Percentiles rank a stretch among this genome's conserved stretches.
Evolutionary conservation across 805 yeast species (phyloP).

Genomic region (Schizosaccharomyces osmophilus): DNA sequence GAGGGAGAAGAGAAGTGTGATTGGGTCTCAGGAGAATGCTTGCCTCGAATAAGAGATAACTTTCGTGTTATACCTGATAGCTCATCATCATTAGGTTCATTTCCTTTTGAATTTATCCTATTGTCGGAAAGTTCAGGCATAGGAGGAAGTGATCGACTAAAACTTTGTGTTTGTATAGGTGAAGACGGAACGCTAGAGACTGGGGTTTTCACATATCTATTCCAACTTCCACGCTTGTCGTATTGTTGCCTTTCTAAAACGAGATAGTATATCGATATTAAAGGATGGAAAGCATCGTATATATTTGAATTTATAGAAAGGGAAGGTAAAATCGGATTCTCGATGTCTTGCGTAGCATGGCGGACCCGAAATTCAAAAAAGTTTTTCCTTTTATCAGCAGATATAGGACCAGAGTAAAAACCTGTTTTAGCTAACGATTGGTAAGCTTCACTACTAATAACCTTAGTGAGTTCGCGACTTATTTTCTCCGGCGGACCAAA

Average conservation of each 20-base stretch:
- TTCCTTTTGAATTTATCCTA: too few species aligned
- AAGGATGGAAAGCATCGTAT: slow-evolving; percentile 25
- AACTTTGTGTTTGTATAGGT: background rate
- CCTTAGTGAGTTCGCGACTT: slow-evolving; percentile 26
- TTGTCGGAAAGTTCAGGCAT: background rate
- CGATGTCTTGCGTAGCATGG: background rate
- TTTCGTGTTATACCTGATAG: background rate
- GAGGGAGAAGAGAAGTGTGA: background rate
- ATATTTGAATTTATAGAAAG: background rate
- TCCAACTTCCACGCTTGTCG: background rate
- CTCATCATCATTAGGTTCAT: background rate
- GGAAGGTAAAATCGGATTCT: background rate
- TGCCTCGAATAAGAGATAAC: background rate
- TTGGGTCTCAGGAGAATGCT: background rate
- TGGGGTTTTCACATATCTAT: background rate
- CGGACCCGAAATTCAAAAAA: slow-evolving; percentile 1
- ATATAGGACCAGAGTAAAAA: background rate
- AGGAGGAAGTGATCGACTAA: background rate
- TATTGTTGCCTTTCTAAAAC: slow-evolving; percentile 32
- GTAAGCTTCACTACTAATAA: slow-evolving; percentile 44
- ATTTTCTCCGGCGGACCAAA: slow-evolving; percentile 46
- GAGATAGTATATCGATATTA: slow-evolving; percentile 62
- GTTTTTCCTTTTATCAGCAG: slow-evolving; percentile 3
- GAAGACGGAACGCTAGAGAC: background rate
- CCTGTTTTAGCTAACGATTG: slow-evolving; percentile 13